phyloP scores from a whole-genome alignment of 2,329 filamentous ascomycete species.

The Xylariaceae sp. region DNA sequence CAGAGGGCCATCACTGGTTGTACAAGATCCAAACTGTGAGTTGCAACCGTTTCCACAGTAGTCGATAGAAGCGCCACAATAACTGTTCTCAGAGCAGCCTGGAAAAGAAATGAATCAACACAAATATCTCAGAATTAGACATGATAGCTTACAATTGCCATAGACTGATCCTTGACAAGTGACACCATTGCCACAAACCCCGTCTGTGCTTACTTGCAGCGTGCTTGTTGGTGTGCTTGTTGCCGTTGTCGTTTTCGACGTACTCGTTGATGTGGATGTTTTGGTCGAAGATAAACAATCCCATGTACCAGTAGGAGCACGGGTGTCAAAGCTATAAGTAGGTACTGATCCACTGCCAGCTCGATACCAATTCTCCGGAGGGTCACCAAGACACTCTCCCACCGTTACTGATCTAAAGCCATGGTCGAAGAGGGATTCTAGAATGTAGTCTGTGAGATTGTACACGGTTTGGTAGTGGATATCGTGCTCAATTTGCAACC shows the following conservation, averaged over 20 bases:
- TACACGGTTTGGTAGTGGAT: slow-evolving; percentile 45
- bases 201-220: slow-evolving; percentile 24
- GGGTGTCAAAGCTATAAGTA: slow-evolving; percentile 24
- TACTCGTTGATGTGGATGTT: slow-evolving; percentile 11
- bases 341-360: slow-evolving; percentile 25
- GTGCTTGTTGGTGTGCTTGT: slow-evolving; percentile 20
- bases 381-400: slow-evolving; percentile 52
- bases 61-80: slow-evolving; percentile 27
- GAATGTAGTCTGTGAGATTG: slow-evolving; percentile 43
- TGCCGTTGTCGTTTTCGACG: slow-evolving; percentile 20
- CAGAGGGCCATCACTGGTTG: slow-evolving; percentile 15
- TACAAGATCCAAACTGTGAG: slow-evolving; percentile 22
- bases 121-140: not conserved
- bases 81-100: slow-evolving; percentile 28
- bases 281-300: slow-evolving; percentile 18
- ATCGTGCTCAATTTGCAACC: slow-evolving; percentile 42
- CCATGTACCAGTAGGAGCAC: slow-evolving; percentile 27
- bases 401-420: slow-evolving; percentile 49
- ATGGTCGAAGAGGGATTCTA: slow-evolving; percentile 37
- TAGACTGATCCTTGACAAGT: slow-evolving; percentile 27
- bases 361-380: slow-evolving; percentile 51
- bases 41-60: slow-evolving; percentile 27
- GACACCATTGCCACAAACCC: slow-evolving; percentile 23
- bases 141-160: slow-evolving; percentile 25
- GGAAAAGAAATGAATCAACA: not conserved